Evolutionary conservation across 306 rosid genomes (phyloP).

Genomic region (Albizia julibrissin): DNA sequence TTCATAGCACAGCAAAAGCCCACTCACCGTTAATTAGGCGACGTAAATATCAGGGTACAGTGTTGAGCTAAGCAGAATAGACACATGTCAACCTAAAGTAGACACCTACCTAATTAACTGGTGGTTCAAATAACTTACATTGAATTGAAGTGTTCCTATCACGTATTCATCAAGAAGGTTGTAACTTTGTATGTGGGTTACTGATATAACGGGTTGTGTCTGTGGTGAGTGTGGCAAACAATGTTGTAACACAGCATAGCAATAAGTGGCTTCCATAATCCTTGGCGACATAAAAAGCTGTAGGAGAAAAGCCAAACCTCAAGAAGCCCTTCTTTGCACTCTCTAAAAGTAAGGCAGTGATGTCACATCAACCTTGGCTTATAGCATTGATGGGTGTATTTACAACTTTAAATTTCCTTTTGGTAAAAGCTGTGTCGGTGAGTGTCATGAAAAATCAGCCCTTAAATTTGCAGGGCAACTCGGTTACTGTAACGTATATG

Average conservation of each 20-base stretch:
- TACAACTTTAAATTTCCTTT: conserved; percentile 12
- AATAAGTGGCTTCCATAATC: conserved; percentile 39
- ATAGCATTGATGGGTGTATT: conserved; percentile 2
- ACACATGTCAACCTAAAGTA: conserved; percentile 12
- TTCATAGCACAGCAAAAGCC: conserved; percentile 24
- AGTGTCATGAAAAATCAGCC: conserved; percentile 2
- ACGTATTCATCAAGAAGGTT: conserved; percentile 33
- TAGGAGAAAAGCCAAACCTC: conserved; percentile 25
- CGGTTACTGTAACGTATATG: conserved; percentile 42
- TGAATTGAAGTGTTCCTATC: conserved; percentile 31
- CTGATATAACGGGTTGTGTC: conserved; percentile 29
- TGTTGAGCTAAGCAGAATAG: not conserved
- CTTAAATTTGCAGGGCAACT: not conserved
- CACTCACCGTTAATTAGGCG: not conserved
- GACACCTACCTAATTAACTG: conserved; percentile 10
- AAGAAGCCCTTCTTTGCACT: not conserved
- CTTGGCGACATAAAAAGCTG: conserved; percentile 24
- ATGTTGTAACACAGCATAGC: conserved; percentile 25
- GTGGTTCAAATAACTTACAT: conserved; percentile 30
- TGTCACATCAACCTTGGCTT: conserved; percentile 26
- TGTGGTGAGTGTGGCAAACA: conserved; percentile 22
- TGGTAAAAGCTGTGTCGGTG: conserved; percentile 28
- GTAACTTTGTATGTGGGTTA: conserved; percentile 8
- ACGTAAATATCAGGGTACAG: conserved; percentile 23
- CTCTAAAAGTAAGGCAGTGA: conserved; percentile 11